Base-by-base conservation (phyloP, 495 filamentous ascomycete genomes). In the Paragyromitra xinjiangensis region DNA sequence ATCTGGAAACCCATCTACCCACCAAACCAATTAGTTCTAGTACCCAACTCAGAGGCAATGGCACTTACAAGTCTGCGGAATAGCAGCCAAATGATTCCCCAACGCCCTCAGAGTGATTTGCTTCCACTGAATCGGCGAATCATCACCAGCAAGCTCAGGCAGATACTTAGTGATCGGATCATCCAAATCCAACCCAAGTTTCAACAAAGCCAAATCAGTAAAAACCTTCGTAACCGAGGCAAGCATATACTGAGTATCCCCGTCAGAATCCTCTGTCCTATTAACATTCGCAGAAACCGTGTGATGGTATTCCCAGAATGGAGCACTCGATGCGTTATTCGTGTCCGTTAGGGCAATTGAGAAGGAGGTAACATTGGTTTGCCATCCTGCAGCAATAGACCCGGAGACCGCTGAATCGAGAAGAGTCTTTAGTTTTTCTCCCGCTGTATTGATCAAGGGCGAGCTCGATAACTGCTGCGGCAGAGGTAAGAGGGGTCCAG, bases 21-120 rank as follows among this genome's bases (percentile, higher is more conserved):
- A 4, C 39, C 39, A 56, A 45, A 14, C 19, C 11, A 67, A 7
- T 69, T 40, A 61, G 16, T 34, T 22, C 4, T 37, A 37, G 39
- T 9, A 53, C 12, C 16, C 53, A 12, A 19, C 16, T 9, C 3
- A 73, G 39, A 6, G 11, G 12, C 53, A 66, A 34, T 16, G 2
- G 39, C 40, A 2, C 39, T 77, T 44, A 78, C 83, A 84, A 24
- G 85, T 84, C 29, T 82, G 81, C 3, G 83, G 81, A 24, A 88
- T 83, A 3, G 85, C 87, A 1, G 83, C 78, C 53, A 88, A 73
- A 44, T 89, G 87, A 9, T 80, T 76, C 1, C 86, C 86, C 53
- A 89, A 72, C 12, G 84, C 80, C 2, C 84, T 72, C 11, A 88
- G 63, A 1, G 87, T 88, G n/a, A 89, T 82, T 19, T 85, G 82